A percentile compares a stretch with the other conserved stretches of the same genome.
These are phyloP conservation scores for Citeromyces hawaiiensis DNA, from an alignment of 1,139 yeast species.

Conservation along the genomic window DNA sequence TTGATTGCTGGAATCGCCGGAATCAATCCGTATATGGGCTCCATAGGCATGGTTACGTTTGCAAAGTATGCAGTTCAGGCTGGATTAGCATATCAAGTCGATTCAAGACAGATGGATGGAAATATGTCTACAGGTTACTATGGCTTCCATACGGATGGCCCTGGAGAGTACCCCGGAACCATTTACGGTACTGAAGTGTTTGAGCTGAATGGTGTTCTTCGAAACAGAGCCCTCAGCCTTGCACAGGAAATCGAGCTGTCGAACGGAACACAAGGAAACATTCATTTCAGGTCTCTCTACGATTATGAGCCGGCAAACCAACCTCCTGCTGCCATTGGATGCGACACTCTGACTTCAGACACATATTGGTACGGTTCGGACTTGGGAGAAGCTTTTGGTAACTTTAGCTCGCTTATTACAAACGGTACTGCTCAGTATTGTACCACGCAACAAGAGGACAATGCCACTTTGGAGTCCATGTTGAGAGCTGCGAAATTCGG, in stretches of 20 bases:
- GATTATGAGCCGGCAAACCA: constrained; percentile 33
- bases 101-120: constrained; percentile 29
- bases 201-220: constrained; percentile 43
- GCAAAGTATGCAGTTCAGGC: constrained; percentile 53
- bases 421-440: constrained; percentile 50
- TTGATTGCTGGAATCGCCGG: constrained; percentile 59
- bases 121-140: constrained; percentile 53
- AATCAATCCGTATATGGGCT: constrained; percentile 34
- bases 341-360: constrained; percentile 53
- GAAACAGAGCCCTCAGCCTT: constrained; percentile 43
- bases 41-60: constrained; percentile 45
- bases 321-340: constrained; percentile 33
- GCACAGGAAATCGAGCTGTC: constrained; percentile 30
- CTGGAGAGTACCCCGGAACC: constrained; percentile 36
- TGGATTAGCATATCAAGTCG: constrained; percentile 46
- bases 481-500: constrained; percentile 41
- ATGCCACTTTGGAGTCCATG: constrained; percentile 50
- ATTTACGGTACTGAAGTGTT: constrained; percentile 58
- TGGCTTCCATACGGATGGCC: constrained; percentile 38
- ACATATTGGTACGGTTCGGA: constrained; percentile 43
- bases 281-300: constrained; percentile 32
- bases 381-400: constrained; percentile 35
- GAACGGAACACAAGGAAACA: constrained; percentile 31
- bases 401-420: constrained; percentile 34
- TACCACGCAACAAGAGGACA: constrained; percentile 57